Base-by-base conservation (phyloP, 1,139 yeast genomes). In the Debaryomycetaceae sp. region DNA sequence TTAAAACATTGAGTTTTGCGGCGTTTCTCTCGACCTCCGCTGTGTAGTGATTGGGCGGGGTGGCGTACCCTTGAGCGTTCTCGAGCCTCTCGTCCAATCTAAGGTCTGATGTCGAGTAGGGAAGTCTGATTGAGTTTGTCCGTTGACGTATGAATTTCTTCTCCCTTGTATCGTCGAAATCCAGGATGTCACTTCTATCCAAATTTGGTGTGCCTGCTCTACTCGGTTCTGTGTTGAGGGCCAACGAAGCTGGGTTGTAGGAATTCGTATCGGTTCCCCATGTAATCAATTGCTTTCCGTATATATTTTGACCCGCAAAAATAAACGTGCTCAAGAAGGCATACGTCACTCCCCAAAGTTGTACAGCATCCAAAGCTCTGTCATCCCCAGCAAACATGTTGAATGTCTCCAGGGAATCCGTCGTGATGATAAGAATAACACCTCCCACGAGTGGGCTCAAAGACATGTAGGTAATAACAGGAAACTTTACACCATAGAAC, bases 271-370 rank as follows among this genome's bases (percentile, higher is more conserved):
- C 54, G 5, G 59, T 42, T 38, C 62, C 66, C 72, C 73, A 67
- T 1, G 73, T 71, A 41, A 71, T 62, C 38, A 71, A 54, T 47
- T 65, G 69, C 46, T 71, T 70, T n/a, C 74, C 75, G 48, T 71
- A 70, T 7, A 71, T 70, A 46, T 69, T 70, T 46, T 70, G 75
- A 6, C 68, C 65, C 2, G 75, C 75, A 59, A 70, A 70, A 7
- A 69, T 60, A 4, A 70, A 41, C 6, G 71, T 59, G 46, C 72
- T 64, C 33, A 63, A 41, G 7, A 65, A 46, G 45, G 74, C 66
- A 44, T 55, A 68, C 2, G 54, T 34, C 22, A 69, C 45, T 5
- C 76, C 76, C 42, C 61, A 58, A 14, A 66, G 35, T 41, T 66
- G 66, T 14, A 46, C 47, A 13, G 46, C 43, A 40, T 63, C 61